Evolutionary conservation across 2,329 filamentous ascomycete species (phyloP).

Genomic region (Coniochaeta ligniaria): DNA sequence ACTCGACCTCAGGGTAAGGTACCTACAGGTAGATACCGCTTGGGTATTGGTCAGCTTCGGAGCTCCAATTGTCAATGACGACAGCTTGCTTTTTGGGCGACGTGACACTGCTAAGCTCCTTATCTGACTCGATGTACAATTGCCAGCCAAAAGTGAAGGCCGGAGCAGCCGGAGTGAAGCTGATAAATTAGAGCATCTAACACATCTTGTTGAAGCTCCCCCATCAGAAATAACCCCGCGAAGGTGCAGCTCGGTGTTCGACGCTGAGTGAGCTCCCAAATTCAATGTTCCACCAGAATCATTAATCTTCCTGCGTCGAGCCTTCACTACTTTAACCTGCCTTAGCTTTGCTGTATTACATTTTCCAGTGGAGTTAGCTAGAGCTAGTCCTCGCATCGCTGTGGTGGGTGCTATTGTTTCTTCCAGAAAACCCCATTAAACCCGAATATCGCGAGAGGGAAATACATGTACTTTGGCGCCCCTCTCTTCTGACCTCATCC

Average conservation of each 20-base stretch:
- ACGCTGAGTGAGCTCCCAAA: background rate
- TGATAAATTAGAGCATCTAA: background rate
- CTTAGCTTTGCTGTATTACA: background rate
- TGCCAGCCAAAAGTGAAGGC: background rate
- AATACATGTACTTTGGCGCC: background rate
- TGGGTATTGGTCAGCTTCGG: background rate
- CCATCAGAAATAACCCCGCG: background rate
- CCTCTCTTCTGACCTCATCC: constrained; percentile 2
- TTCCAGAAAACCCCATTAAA: background rate
- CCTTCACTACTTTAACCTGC: background rate
- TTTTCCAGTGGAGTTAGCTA: background rate
- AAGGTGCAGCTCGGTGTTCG: background rate
- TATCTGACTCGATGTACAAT: background rate
- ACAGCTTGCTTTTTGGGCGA: background rate
- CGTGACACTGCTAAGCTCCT: background rate
- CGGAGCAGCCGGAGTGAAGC: background rate
- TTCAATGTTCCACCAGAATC: background rate
- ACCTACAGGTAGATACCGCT: background rate
- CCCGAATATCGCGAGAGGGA: background rate
- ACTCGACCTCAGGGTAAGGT: background rate
- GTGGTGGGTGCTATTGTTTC: background rate
- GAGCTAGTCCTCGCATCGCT: background rate
- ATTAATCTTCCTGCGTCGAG: background rate
- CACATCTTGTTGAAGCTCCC: background rate
- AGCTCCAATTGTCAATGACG: background rate